Evolutionary conservation across 2,329 filamentous ascomycete species (phyloP).

Genomic region (Gnomoniopsis sp.): DNA sequence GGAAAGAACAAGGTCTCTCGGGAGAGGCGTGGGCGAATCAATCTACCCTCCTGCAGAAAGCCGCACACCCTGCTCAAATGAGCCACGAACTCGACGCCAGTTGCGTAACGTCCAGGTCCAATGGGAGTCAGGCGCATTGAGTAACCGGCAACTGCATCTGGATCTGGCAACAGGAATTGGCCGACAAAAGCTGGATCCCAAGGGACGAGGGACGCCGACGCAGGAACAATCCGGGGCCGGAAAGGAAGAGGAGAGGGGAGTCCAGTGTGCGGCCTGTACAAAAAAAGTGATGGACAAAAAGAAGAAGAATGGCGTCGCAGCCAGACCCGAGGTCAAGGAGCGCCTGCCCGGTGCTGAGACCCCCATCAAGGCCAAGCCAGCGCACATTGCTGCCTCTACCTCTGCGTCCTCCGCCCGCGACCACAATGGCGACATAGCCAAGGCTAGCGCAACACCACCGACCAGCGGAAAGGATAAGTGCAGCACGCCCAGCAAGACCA

Average conservation of each 20-base stretch:
- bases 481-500: conserved; percentile 19
- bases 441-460: conserved; percentile 14
- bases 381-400: conserved; percentile 1
- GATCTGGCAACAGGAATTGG: conserved; percentile 26
- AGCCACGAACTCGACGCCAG: conserved; percentile 38
- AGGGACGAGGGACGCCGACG: neutral
- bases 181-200: conserved; percentile 24
- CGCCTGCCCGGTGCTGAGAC: conserved; percentile 34
- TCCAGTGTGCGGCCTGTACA: too few species aligned
- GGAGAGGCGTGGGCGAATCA: conserved; percentile 27
- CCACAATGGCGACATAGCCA: conserved; percentile 9
- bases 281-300: conserved; percentile 30
- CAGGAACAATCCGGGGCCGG: neutral
- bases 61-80: conserved; percentile 38
- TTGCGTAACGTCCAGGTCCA: conserved; percentile 43
- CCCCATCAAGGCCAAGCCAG: conserved; percentile 28
- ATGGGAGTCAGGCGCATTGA: conserved; percentile 37
- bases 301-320: conserved; percentile 29
- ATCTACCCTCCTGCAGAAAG: conserved; percentile 36
- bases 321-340: conserved; percentile 34
- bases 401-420: neutral
- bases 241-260: conserved; percentile 15
- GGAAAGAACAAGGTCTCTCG: conserved; percentile 18
- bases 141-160: conserved; percentile 29
- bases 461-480: conserved; percentile 16